Conservation (phyloP, 768 basidiomycete genomes). For the Lactarius psammicola region DNA sequence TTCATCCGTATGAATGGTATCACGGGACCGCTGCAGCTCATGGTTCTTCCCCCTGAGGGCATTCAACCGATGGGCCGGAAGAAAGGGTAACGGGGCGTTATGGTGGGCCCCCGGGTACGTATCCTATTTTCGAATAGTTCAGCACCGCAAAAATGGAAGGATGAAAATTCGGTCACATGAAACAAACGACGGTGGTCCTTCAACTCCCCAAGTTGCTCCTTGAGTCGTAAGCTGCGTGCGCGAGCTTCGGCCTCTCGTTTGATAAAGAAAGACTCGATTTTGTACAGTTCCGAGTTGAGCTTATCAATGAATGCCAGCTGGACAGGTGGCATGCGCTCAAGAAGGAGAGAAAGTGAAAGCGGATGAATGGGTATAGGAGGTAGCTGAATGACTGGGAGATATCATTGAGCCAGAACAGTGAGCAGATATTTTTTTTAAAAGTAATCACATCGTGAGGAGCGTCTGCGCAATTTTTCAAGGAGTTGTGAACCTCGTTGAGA, state of each 20-base stretch:
- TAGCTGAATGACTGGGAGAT: conserved; percentile 2
- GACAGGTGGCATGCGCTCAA: conserved; percentile 54
- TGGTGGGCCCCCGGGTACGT: conserved; percentile 13
- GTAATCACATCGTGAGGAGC: conserved; percentile 16
- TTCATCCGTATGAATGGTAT: not conserved
- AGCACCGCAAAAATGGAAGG: not conserved
- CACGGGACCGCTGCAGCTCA: not conserved
- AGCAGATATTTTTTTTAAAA: not conserved
- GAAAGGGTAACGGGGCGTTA: not conserved
- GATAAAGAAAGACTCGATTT: conserved; percentile 81
- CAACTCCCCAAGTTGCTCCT: conserved; percentile 25
- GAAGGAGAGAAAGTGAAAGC: conserved; percentile 38
- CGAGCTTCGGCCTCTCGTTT: conserved; percentile 66
- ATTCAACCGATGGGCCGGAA: not conserved
- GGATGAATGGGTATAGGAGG: conserved; percentile 1
- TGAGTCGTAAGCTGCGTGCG: conserved; percentile 38
- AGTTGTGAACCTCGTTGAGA: not conserved
- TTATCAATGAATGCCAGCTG: conserved; percentile 74
- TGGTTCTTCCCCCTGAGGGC: conserved; percentile 1
- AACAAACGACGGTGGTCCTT: conserved; percentile 23
- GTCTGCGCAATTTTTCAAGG: conserved; percentile 14
- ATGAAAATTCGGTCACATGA: conserved; percentile 11
- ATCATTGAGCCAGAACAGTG: not conserved
- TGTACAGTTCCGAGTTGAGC: conserved; percentile 77
- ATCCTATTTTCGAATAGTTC: conserved; percentile 4